A percentile compares a stretch with the other conserved stretches of the same genome.
phyloP scores from a whole-genome alignment of 345 rosid genomes.

The Garcia nutans region DNA sequence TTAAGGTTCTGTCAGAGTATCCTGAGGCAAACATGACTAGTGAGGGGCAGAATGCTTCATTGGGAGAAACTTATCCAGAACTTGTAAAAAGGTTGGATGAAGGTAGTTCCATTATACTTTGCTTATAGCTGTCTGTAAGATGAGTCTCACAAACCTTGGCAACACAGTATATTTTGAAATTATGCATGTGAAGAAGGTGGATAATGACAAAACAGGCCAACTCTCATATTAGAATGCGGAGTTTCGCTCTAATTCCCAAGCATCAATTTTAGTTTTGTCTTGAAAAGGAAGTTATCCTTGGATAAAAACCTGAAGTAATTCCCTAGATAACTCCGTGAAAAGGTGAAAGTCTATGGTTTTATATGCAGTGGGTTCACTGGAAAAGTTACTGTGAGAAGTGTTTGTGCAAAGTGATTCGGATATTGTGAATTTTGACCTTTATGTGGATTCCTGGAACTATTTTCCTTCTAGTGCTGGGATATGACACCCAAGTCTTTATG shows the following conservation, averaged over 20 bases:
- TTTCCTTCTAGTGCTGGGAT: neutral
- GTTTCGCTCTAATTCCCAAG: neutral
- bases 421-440: neutral
- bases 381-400: neutral
- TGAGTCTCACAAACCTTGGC: neutral
- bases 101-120: slow-evolving; percentile 44
- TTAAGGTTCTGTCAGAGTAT: slow-evolving; percentile 78
- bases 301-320: neutral
- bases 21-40: slow-evolving; percentile 67
- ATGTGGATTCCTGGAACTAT: neutral
- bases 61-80: slow-evolving; percentile 64
- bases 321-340: neutral
- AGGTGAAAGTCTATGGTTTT: neutral
- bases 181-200: neutral
- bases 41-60: slow-evolving; percentile 60
- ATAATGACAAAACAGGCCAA: neutral
- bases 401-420: neutral
- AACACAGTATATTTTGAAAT: neutral
- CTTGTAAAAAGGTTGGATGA: slow-evolving; percentile 65
- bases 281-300: neutral
- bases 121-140: neutral
- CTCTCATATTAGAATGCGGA: neutral
- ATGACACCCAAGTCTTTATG: neutral
- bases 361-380: neutral
- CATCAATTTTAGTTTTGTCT: neutral